A percentile compares a stretch with the other conserved stretches of the same genome.
Conservation (phyloP, 1,284 basidiomycete species). For the Stereum hirsutum region DNA sequence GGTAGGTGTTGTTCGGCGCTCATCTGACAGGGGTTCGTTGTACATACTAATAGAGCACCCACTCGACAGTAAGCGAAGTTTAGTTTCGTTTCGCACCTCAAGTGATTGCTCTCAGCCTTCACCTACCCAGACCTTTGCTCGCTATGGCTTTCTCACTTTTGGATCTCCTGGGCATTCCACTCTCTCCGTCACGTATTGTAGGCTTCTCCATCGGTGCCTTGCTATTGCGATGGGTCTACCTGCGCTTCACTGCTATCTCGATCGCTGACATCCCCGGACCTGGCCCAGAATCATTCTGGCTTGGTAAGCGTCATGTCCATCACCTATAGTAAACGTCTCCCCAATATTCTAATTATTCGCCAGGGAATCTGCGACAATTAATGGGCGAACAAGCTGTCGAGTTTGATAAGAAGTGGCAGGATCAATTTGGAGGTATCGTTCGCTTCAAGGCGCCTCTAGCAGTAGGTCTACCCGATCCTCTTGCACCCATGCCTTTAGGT, state of each 20-base stretch:
- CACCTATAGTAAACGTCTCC: background rate
- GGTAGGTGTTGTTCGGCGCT: background rate
- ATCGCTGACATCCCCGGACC: conserved; percentile 18
- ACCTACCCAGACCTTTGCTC: background rate
- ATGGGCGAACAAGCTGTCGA: conserved; percentile 40
- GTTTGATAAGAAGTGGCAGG: conserved; percentile 42
- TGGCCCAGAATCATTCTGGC: conserved; percentile 18
- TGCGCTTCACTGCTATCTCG: conserved; percentile 2
- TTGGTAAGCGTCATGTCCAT: conserved; percentile 11
- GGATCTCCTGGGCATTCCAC: too few relatives aligned
- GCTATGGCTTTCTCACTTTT: too few relatives aligned
- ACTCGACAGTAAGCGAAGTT: background rate
- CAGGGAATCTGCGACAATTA: conserved; percentile 41
- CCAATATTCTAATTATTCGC: background rate
- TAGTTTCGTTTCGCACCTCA: background rate
- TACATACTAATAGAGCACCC: background rate
- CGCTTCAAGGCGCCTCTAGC: conserved; percentile 43
- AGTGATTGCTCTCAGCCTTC: background rate
- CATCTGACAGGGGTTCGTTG: background rate
- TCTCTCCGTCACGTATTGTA: too few relatives aligned
- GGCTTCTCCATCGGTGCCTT: too few relatives aligned
- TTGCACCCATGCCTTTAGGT: too few relatives aligned
- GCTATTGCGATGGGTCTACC: background rate
- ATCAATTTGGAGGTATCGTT: conserved; percentile 35
- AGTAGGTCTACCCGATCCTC: conserved; percentile 20